These are phyloP conservation scores for Fraxinus anomala DNA, from an alignment of 257 asterid genomes.

Conservation along the genomic window DNA sequence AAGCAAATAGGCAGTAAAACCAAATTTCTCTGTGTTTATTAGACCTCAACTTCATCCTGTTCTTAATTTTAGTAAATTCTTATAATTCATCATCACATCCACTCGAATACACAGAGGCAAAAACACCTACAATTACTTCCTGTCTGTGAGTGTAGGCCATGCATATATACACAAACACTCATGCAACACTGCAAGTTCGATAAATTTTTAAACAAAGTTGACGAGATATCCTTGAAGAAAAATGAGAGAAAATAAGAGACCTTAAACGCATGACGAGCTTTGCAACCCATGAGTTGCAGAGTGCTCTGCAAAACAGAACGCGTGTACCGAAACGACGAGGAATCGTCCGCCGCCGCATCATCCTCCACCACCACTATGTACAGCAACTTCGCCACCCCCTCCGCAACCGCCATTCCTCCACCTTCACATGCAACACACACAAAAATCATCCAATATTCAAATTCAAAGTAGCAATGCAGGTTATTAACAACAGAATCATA, in stretches of 20 bases:
- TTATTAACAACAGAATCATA: constrained; percentile 17
- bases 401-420: constrained; percentile 62
- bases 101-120: too few species aligned
- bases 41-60: too few species aligned
- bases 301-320: constrained; percentile 90
- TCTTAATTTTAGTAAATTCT: too few species aligned
- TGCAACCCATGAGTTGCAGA: constrained; percentile 98
- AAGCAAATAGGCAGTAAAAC: too few species aligned
- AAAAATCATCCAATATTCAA: constrained; percentile 5
- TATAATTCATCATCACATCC: too few species aligned
- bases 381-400: constrained; percentile 66
- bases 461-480: constrained; percentile 39
- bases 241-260: constrained; percentile 30
- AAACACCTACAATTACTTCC: too few species aligned
- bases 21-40: too few species aligned
- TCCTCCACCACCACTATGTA: constrained; percentile 79
- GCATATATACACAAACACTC: constrained; percentile 19
- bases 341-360: constrained; percentile 33
- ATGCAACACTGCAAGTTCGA: constrained; percentile 17
- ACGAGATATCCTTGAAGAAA: background rate
- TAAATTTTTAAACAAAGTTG: background rate
- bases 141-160: too few species aligned
- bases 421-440: constrained; percentile 23
- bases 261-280: constrained; percentile 97
- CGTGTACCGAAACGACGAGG: constrained; percentile 71